phyloP scores from a whole-genome alignment of 345 rosid genomes.

The Boechera divaricarpa region DNA sequence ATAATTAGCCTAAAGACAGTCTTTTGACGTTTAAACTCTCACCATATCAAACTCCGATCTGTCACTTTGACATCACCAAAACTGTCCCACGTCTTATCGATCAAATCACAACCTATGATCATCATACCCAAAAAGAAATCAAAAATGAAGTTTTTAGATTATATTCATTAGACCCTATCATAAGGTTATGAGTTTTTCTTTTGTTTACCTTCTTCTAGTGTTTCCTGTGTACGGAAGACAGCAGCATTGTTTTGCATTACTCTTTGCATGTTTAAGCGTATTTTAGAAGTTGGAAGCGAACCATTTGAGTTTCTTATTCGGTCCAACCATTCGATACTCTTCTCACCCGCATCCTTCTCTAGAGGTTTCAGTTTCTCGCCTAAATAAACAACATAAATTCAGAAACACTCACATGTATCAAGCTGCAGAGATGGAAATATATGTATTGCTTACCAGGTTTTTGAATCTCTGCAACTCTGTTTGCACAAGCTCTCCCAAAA shows the following conservation, averaged over 20 bases:
- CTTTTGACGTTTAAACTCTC: slow-evolving; percentile 18
- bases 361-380: slow-evolving; percentile 84
- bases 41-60: slow-evolving; percentile 92
- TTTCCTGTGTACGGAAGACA: slow-evolving; percentile 96
- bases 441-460: slow-evolving; percentile 62
- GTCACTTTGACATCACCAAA: slow-evolving; percentile 78
- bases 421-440: no score
- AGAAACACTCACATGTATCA: no score
- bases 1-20: background rate
- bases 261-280: slow-evolving; percentile 91
- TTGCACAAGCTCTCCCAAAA: slow-evolving; percentile 97
- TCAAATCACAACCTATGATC: slow-evolving; percentile 77
- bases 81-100: slow-evolving; percentile 86
- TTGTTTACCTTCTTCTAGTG: slow-evolving; percentile 81
- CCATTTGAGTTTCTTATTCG: slow-evolving; percentile 84
- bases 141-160: background rate
- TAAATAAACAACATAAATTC: slow-evolving; percentile 35
- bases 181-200: background rate
- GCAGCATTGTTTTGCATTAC: slow-evolving; percentile 95
- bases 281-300: slow-evolving; percentile 79
- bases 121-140: background rate
- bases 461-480: slow-evolving; percentile 82
- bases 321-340: slow-evolving; percentile 86
- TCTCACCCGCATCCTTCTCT: slow-evolving; percentile 84
- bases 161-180: background rate